Conservation (phyloP, 2,329 filamentous ascomycete species). For the Trichophyton equinum region DNA sequence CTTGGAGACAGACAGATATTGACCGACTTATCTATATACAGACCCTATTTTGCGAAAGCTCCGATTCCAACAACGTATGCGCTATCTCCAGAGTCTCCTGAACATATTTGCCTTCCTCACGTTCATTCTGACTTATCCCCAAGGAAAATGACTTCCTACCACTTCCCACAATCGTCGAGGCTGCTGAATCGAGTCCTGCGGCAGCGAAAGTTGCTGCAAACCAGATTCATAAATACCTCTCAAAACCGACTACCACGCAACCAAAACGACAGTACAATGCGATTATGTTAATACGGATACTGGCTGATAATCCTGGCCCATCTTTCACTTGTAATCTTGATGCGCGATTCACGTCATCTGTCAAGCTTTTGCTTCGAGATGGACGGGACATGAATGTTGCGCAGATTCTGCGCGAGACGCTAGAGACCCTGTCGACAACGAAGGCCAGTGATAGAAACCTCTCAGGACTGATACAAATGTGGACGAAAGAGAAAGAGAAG, state of each 20-base stretch:
- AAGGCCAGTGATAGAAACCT: slow-evolving; percentile 65
- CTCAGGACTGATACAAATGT: slow-evolving; percentile 63
- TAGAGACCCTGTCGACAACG: slow-evolving; percentile 62
- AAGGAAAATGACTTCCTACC: slow-evolving; percentile 83
- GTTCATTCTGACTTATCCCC: slow-evolving; percentile 8
- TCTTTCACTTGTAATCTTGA: slow-evolving; percentile 89
- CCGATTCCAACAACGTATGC: not conserved
- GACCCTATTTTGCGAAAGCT: not conserved
- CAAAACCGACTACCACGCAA: slow-evolving; percentile 51
- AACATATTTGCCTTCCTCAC: not conserved
- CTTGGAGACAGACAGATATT: not conserved
- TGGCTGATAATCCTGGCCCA: slow-evolving; percentile 79
- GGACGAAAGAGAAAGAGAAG: slow-evolving; percentile 71
- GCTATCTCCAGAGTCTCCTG: not conserved
- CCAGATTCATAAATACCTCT: slow-evolving; percentile 70
- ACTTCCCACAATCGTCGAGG: slow-evolving; percentile 85
- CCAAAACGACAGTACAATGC: slow-evolving; percentile 85
- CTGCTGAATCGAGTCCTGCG: slow-evolving; percentile 77
- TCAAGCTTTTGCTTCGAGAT: slow-evolving; percentile 61
- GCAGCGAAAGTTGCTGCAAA: slow-evolving; percentile 72
- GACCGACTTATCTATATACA: not conserved
- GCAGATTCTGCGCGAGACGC: slow-evolving; percentile 75
- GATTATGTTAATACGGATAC: slow-evolving; percentile 86
- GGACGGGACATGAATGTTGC: slow-evolving; percentile 63
- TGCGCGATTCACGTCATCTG: slow-evolving; percentile 62